These are phyloP conservation scores for Pyrenopolyporus hunteri DNA, from an alignment of 495 filamentous ascomycete genomes.

Conservation along the genomic window DNA sequence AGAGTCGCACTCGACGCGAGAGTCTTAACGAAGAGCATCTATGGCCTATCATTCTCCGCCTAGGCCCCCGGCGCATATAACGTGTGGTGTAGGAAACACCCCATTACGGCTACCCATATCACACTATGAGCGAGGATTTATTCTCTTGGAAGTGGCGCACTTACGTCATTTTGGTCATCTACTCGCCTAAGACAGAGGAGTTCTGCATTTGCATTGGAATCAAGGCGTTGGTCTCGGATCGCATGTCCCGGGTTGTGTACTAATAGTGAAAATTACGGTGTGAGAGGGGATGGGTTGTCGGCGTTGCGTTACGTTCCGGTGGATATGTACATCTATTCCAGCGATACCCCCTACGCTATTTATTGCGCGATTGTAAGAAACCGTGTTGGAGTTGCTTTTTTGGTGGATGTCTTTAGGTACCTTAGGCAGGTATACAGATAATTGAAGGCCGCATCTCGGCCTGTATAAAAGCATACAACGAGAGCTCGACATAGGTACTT, in stretches of 20 bases:
- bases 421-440: too few relatives aligned
- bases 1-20: background rate
- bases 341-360: conserved; percentile 33
- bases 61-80: background rate
- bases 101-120: background rate
- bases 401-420: too few relatives aligned
- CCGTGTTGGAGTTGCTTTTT: conserved; percentile 7
- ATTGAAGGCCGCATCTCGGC: background rate
- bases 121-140: too few relatives aligned
- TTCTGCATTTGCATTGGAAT: conserved; percentile 31
- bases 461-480: background rate
- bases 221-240: conserved; percentile 19
- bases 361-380: conserved; percentile 22
- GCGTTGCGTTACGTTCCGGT: conserved; percentile 23
- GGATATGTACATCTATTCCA: conserved; percentile 31
- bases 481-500: background rate
- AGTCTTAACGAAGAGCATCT: background rate
- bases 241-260: conserved; percentile 19
- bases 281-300: conserved; percentile 10
- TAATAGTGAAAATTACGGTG: conserved; percentile 21
- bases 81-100: background rate
- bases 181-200: background rate
- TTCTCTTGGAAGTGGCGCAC: background rate
- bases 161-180: background rate
- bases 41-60: background rate